These are phyloP conservation scores for Auricularia sp. DNA, from an alignment of 768 basidiomycete genomes.

Conservation along the genomic window DNA sequence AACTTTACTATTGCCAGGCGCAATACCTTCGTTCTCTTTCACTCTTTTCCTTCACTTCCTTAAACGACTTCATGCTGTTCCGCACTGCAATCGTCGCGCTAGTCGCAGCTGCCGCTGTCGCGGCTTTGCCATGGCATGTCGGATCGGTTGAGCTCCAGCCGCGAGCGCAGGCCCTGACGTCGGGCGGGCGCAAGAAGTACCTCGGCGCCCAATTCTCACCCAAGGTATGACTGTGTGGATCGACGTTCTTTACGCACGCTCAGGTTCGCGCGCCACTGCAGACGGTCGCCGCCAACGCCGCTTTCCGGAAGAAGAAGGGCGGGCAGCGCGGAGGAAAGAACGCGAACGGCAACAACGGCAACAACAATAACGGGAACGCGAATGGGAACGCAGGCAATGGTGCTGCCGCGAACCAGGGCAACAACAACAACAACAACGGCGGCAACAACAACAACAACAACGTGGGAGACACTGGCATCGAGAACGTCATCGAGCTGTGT, in stretches of 20 bases:
- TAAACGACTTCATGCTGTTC: neutral
- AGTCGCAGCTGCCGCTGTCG: neutral
- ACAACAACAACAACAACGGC: neutral
- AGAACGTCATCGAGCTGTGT: neutral
- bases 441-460: neutral
- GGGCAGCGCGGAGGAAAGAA: neutral
- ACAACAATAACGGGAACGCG: neutral
- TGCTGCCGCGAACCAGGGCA: neutral
- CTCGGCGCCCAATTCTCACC: neutral
- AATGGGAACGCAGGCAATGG: neutral
- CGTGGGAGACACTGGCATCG: neutral
- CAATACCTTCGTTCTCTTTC: neutral
- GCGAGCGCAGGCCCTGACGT: neutral
- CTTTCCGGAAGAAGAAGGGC: neutral
- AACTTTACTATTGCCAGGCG: neutral
- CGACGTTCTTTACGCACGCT: neutral
- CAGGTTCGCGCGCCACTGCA: neutral
- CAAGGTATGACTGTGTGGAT: neutral
- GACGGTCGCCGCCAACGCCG: neutral
- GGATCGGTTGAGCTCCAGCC: neutral
- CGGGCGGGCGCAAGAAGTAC: neutral
- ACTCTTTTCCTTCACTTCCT: neutral
- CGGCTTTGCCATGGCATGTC: neutral
- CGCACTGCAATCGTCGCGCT: neutral
- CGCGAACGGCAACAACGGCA: neutral